These are phyloP conservation scores for Cucurbitaria berberidis DNA, from an alignment of 2,329 filamentous ascomycete genomes.

Conservation along the genomic window DNA sequence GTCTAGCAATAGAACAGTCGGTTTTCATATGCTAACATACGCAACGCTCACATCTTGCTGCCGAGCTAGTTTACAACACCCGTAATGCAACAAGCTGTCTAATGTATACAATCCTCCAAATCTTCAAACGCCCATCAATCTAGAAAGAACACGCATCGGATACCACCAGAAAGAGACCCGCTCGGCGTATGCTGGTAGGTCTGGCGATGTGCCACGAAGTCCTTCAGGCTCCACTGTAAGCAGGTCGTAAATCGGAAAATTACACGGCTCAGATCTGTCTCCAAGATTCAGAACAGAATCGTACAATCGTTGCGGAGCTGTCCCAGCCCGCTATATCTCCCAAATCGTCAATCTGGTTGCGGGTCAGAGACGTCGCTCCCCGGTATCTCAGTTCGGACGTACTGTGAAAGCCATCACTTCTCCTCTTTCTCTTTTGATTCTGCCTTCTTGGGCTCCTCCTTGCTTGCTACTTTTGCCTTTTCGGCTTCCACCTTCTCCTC, in stretches of 20 bases:
- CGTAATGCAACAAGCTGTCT: conserved; percentile 40
- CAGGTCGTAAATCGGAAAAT: conserved; percentile 9
- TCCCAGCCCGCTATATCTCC: background rate
- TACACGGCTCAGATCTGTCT: conserved; percentile 2
- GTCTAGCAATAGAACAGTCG: conserved; percentile 1
- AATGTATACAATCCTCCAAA: conserved; percentile 38
- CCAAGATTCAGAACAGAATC: conserved; percentile 13
- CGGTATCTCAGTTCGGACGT: conserved; percentile 11
- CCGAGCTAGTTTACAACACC: conserved; percentile 32
- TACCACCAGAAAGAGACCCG: conserved; percentile 20
- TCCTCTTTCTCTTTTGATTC: conserved; percentile 55
- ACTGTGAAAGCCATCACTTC: conserved; percentile 21
- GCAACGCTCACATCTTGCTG: conserved; percentile 18
- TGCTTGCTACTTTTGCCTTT: conserved; percentile 48
- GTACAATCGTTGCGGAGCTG: conserved; percentile 22
- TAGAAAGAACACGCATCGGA: conserved; percentile 9
- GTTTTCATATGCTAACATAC: conserved; percentile 21
- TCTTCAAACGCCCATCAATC: conserved; percentile 27
- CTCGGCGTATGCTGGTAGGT: conserved; percentile 11
- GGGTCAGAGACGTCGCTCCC: background rate
- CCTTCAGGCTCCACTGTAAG: background rate
- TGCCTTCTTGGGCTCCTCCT: conserved; percentile 58
- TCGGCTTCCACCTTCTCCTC: conserved; percentile 48
- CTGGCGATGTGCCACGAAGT: background rate
- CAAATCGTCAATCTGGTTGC: background rate